Percentiles rank a stretch among this genome's conserved stretches.
phyloP scores from a whole-genome alignment of 306 rosid genomes.

The Bauhinia variegata region DNA sequence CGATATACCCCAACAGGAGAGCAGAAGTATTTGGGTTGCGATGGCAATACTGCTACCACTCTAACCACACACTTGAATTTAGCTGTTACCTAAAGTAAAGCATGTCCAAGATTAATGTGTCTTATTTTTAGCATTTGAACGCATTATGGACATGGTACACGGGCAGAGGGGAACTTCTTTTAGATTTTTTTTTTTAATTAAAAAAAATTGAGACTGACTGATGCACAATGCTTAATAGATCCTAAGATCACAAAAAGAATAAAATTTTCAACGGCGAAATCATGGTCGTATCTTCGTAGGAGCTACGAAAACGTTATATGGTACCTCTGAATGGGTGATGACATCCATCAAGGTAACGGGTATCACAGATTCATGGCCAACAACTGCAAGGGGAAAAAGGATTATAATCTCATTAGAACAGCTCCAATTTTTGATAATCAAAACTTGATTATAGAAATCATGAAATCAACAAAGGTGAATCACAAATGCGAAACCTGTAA shows the following conservation, averaged over 20 bases:
- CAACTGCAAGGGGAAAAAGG: conserved; percentile 42
- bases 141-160: too few relatives aligned
- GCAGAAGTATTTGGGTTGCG: conserved; percentile 37
- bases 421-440: not conserved
- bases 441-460: not conserved
- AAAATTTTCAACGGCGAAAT: too few relatives aligned
- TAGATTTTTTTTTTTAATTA: too few relatives aligned
- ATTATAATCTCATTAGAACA: conserved; percentile 20
- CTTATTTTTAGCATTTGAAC: not conserved
- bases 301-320: conserved; percentile 4
- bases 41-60: conserved; percentile 58
- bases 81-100: conserved; percentile 49
- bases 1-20: conserved; percentile 43
- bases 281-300: too few relatives aligned
- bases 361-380: conserved; percentile 32
- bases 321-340: conserved; percentile 63
- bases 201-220: too few relatives aligned
- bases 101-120: not conserved
- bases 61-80: conserved; percentile 68
- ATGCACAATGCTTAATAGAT: too few relatives aligned
- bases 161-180: too few relatives aligned
- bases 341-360: conserved; percentile 61
- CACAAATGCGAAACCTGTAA: conserved; percentile 56
- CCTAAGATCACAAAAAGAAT: too few relatives aligned
- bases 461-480: conserved; percentile 25